These are phyloP conservation scores for Crithidia brevicula DNA, from an alignment of 208 protist species.

Conservation along the genomic window DNA sequence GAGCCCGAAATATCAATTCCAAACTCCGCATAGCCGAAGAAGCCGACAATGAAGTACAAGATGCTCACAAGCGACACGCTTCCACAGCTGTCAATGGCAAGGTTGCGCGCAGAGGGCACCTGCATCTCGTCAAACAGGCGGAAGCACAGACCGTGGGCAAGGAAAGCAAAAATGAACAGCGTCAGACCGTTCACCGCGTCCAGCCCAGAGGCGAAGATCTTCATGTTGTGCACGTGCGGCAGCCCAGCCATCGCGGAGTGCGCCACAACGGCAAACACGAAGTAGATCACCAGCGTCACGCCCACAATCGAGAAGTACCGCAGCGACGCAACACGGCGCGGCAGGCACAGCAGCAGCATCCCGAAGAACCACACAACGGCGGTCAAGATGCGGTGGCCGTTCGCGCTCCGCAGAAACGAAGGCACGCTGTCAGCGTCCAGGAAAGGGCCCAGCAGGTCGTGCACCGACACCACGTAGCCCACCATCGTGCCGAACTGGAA, in stretches of 20 bases:
- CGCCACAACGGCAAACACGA: constrained; percentile 63
- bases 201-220: constrained; percentile 32
- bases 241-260: constrained; percentile 40
- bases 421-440: constrained; percentile 33
- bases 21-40: constrained; percentile 75
- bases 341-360: constrained; percentile 64
- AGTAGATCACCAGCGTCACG: constrained; percentile 59
- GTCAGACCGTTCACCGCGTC: constrained; percentile 48
- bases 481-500: constrained; percentile 55
- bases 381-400: constrained; percentile 51
- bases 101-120: constrained; percentile 4
- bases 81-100: constrained; percentile 23
- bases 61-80: constrained; percentile 44
- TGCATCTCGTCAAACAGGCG: constrained; percentile 34
- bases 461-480: constrained; percentile 64
- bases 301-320: constrained; percentile 74
- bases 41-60: constrained; percentile 62
- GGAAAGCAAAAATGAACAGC: constrained; percentile 65
- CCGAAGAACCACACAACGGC: constrained; percentile 55
- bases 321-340: constrained; percentile 69
- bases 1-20: constrained; percentile 35
- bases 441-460: constrained; percentile 48
- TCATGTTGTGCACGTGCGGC: constrained; percentile 40
- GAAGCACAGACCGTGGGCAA: constrained; percentile 52
- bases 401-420: constrained; percentile 31